Evolutionary conservation across 2,329 filamentous ascomycete genomes (phyloP).

Genomic region (Colletotrichum lupini): DNA sequence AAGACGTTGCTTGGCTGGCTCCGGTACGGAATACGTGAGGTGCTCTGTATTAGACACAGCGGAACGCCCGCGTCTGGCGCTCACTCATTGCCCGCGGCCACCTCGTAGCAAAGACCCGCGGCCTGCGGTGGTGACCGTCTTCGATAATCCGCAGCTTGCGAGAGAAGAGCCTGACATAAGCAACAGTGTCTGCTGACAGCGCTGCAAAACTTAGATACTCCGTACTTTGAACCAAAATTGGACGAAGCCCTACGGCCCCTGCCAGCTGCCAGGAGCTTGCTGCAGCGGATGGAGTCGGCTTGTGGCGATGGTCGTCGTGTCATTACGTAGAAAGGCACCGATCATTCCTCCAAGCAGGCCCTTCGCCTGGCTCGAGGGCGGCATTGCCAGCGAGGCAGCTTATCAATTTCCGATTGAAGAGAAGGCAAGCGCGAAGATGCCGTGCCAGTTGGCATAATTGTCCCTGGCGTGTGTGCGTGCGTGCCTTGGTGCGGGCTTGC

Average conservation of each 20-base stretch:
- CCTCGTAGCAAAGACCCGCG: slow-evolving; percentile 11
- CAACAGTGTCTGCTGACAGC: neutral
- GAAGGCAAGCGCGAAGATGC: neutral
- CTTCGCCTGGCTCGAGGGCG: slow-evolving; percentile 8
- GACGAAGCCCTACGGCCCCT: neutral
- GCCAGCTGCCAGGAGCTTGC: neutral
- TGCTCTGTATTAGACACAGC: neutral
- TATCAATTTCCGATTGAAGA: slow-evolving; percentile 30
- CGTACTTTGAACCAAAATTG: neutral
- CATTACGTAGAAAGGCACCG: slow-evolving; percentile 32
- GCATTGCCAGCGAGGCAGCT: slow-evolving; percentile 6
- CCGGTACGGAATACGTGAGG: neutral
- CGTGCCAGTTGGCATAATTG: slow-evolving; percentile 9
- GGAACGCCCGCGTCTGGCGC: neutral
- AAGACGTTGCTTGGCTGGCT: neutral
- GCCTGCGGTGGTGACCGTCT: neutral
- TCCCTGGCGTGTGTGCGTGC: neutral
- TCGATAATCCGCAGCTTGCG: neutral
- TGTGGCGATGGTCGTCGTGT: slow-evolving; percentile 31
- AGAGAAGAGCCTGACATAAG: slow-evolving; percentile 10
- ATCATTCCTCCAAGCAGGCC: slow-evolving; percentile 5
- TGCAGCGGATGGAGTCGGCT: slow-evolving; percentile 23
- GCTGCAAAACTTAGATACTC: neutral
- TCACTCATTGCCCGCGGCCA: slow-evolving; percentile 15
- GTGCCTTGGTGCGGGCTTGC: too few species aligned